phyloP scores from a whole-genome alignment of 2,329 filamentous ascomycete species.

The Colletotrichum chrysophilum region DNA sequence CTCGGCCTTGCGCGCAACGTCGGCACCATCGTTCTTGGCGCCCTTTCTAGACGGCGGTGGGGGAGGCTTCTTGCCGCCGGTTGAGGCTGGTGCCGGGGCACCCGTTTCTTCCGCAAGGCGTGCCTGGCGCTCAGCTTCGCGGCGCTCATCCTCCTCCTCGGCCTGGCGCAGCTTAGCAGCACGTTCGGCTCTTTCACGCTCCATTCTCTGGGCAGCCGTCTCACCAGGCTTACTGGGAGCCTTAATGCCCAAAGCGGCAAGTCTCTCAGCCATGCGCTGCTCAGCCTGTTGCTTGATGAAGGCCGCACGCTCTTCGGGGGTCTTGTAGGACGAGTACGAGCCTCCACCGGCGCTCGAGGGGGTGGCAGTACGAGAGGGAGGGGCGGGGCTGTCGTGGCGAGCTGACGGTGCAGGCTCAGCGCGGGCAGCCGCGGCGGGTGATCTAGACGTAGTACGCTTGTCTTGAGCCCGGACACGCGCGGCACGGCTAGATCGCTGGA shows the following conservation, averaged over 20 bases:
- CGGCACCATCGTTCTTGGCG: conserved; percentile 62
- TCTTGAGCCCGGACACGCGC: conserved; percentile 70
- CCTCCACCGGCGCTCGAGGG: conserved; percentile 58
- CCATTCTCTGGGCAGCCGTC: conserved; percentile 80
- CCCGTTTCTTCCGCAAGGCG: conserved; percentile 81
- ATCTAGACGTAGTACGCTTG: conserved; percentile 47
- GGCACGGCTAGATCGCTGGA: conserved; percentile 85
- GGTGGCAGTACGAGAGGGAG: conserved; percentile 60
- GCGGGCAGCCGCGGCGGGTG: conserved; percentile 48
- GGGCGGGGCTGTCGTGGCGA: conserved; percentile 53
- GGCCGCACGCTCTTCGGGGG: conserved; percentile 89
- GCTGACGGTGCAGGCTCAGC: conserved; percentile 48
- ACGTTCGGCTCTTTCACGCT: conserved; percentile 86
- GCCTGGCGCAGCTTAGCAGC: conserved; percentile 88
- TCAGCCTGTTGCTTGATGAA: conserved; percentile 98
- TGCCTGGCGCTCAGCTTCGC: conserved; percentile 86
- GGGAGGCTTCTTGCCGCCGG: conserved; percentile 67
- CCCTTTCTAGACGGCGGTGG: conserved; percentile 83
- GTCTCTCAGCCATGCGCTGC: conserved; percentile 93
- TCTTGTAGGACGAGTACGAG: conserved; percentile 84
- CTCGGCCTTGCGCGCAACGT: conserved; percentile 62
- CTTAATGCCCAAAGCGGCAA: conserved; percentile 92
- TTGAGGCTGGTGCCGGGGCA: conserved; percentile 58
- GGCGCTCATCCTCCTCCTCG: conserved; percentile 90
- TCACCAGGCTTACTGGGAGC: conserved; percentile 81